These are phyloP conservation scores for Phoma herbarum DNA, from an alignment of 2,329 filamentous ascomycete genomes.

Conservation along the genomic window DNA sequence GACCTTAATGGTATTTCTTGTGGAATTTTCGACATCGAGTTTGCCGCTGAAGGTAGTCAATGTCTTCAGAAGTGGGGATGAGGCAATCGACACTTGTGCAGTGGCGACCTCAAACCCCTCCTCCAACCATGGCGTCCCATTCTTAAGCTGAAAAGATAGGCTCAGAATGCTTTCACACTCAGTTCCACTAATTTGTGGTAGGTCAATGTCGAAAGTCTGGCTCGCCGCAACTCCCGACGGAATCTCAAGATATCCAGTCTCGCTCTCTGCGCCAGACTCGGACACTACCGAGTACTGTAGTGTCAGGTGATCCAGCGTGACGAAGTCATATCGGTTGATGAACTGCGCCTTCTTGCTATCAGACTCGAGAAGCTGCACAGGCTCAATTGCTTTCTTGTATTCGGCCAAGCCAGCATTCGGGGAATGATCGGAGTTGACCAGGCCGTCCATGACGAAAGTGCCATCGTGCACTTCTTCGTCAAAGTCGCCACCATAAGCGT, in stretches of 20 bases:
- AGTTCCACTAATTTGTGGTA: slow-evolving; percentile 28
- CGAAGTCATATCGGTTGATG: slow-evolving; percentile 50
- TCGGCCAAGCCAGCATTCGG: slow-evolving; percentile 54
- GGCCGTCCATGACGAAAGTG: slow-evolving; percentile 58
- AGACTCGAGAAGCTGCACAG: slow-evolving; percentile 47
- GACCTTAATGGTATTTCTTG: slow-evolving; percentile 35
- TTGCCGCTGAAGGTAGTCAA: slow-evolving; percentile 54
- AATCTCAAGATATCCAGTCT: slow-evolving; percentile 34
- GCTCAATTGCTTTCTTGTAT: slow-evolving; percentile 57
- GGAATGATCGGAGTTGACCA: slow-evolving; percentile 54
- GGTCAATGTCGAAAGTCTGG: slow-evolving; percentile 37
- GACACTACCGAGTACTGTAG: slow-evolving; percentile 29
- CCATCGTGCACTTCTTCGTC: slow-evolving; percentile 53
- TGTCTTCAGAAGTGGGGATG: slow-evolving; percentile 21
- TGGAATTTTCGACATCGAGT: slow-evolving; percentile 41
- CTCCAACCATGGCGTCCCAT: slow-evolving; percentile 42
- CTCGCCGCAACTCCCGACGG: slow-evolving; percentile 38
- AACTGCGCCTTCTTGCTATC: slow-evolving; percentile 37
- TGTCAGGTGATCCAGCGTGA: slow-evolving; percentile 48
- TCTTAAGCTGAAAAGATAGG: slow-evolving; percentile 47
- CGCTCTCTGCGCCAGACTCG: slow-evolving; percentile 11
- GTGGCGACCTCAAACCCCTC: slow-evolving; percentile 50
- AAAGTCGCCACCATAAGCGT: slow-evolving; percentile 57
- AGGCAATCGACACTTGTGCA: slow-evolving; percentile 41
- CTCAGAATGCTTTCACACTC: slow-evolving; percentile 31